Evolutionary conservation across 352 stramenopile species (phyloP).

Genomic region (Pythium angustatum): DNA sequence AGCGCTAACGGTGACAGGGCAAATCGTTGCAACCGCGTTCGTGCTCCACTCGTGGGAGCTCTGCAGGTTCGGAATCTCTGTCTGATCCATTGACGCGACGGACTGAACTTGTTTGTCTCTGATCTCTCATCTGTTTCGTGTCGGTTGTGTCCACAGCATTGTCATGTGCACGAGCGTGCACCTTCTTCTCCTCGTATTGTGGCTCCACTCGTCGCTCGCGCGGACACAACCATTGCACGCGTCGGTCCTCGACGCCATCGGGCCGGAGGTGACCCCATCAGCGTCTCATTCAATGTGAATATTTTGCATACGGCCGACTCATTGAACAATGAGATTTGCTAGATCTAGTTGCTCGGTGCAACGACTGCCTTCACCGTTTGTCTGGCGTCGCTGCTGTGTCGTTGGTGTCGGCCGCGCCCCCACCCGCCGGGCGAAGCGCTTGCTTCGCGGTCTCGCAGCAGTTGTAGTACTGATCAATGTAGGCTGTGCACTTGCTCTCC

Average conservation of each 20-base stretch:
- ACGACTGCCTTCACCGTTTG: neutral
- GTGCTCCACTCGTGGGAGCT: slow-evolving; percentile 24
- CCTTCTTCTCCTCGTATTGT: slow-evolving; percentile 8
- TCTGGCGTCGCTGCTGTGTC: neutral
- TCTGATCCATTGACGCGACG: neutral
- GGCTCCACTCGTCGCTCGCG: neutral
- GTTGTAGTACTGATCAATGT: slow-evolving; percentile 73
- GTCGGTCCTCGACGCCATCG: neutral
- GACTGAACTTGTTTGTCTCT: neutral
- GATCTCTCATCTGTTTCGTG: neutral
- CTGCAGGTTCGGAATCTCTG: slow-evolving; percentile 1
- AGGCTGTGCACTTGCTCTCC: slow-evolving; percentile 58
- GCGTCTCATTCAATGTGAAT: neutral
- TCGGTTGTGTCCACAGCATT: no score
- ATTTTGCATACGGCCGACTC: neutral
- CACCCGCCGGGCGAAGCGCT: slow-evolving; percentile 2
- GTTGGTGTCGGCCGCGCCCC: neutral
- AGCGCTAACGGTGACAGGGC: neutral
- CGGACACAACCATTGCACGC: neutral
- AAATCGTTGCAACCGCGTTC: slow-evolving; percentile 7
- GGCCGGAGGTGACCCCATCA: neutral
- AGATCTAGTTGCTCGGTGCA: neutral
- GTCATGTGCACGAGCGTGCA: slow-evolving; percentile 20
- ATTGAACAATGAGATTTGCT: neutral
- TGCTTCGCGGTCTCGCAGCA: slow-evolving; percentile 61